Percentiles rank a stretch among this genome's conserved stretches.
Evolutionary conservation across 1,139 yeast species (phyloP).

Genomic region (Pichia sp.): DNA sequence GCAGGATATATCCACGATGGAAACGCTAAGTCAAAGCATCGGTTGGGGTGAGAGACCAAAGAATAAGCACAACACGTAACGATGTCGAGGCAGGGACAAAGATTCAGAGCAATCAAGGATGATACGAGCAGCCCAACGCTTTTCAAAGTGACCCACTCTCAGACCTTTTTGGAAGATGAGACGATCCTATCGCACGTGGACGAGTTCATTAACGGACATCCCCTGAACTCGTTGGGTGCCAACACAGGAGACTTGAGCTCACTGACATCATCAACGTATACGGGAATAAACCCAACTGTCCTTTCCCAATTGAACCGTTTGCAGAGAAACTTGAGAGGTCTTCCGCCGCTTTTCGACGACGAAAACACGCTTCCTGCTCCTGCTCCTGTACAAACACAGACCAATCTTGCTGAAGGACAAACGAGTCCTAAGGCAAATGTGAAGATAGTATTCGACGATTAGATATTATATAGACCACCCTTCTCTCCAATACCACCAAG

Average conservation of each 20-base stretch:
- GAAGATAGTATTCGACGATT: constrained; percentile 25
- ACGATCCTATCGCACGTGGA: constrained; percentile 17
- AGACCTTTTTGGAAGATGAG: constrained; percentile 19
- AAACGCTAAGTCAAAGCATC: too few species aligned
- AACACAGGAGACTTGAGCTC: neutral
- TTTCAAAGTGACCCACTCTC: constrained; percentile 17
- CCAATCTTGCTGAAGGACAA: constrained; percentile 21
- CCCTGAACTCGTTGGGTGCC: constrained; percentile 2
- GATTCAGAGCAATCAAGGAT: constrained; percentile 17
- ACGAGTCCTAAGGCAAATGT: constrained; percentile 18
- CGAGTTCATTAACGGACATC: constrained; percentile 15
- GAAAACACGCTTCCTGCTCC: constrained; percentile 10
- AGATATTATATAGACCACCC: constrained; percentile 8
- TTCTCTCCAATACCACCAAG: too few species aligned
- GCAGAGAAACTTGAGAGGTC: constrained; percentile 56
- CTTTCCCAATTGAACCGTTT: constrained; percentile 52
- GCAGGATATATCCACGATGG: too few species aligned
- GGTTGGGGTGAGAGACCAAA: too few species aligned
- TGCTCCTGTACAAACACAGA: constrained; percentile 5
- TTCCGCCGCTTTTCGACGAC: constrained; percentile 45
- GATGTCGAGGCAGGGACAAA: constrained; percentile 19
- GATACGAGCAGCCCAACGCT: constrained; percentile 19
- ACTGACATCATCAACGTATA: constrained; percentile 9
- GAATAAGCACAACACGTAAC: neutral
- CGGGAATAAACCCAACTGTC: constrained; percentile 32